phyloP scores from a whole-genome alignment of 2,329 filamentous ascomycete species.

The Aspergillus caelatus region DNA sequence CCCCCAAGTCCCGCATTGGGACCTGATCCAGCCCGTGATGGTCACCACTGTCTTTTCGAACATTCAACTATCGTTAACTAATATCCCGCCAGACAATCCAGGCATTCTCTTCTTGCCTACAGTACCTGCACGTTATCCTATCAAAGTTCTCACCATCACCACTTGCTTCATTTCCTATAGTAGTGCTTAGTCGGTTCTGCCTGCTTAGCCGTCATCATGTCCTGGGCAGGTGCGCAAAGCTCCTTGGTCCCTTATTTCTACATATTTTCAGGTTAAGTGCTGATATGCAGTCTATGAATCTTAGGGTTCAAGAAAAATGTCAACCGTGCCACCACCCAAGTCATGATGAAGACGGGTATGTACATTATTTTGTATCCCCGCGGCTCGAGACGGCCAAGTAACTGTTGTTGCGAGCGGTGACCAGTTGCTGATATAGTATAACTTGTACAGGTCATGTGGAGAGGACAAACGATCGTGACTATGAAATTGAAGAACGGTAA shows the following conservation, averaged over 20 bases:
- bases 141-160: background rate
- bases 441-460: conserved; percentile 77
- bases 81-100: background rate
- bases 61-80: background rate
- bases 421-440: conserved; percentile 6
- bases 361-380: conserved; percentile 23
- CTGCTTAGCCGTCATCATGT: conserved; percentile 55
- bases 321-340: conserved; percentile 97
- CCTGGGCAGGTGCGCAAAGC: conserved; percentile 65
- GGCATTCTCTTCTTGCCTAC: background rate
- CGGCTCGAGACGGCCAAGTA: conserved; percentile 6
- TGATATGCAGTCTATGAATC: conserved; percentile 9
- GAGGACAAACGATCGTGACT: conserved; percentile 97
- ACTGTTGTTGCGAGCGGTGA: background rate
- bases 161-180: background rate
- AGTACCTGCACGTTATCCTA: background rate
- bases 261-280: background rate
- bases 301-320: conserved; percentile 93
- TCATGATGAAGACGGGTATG: conserved; percentile 98
- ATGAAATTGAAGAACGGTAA: conserved; percentile 93
- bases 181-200: conserved; percentile 5
- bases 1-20: background rate
- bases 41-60: background rate
- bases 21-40: background rate
- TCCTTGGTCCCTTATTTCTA: background rate